Evolutionary conservation across 2,329 filamentous ascomycete genomes (phyloP), one percentile per base, ranked within the genome.

Genomic region (Periconia macrospinosa): DNA sequence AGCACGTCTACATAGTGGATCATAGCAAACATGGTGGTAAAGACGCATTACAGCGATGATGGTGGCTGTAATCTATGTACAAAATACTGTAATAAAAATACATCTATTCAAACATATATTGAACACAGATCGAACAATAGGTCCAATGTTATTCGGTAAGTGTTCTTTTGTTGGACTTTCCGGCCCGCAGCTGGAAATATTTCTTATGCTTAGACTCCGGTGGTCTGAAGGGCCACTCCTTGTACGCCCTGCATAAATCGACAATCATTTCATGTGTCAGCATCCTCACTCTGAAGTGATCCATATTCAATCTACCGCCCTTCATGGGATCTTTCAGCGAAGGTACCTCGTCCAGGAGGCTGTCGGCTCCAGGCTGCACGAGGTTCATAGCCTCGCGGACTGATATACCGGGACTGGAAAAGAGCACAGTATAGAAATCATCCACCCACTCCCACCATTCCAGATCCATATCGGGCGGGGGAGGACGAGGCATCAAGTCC

Each of bases 401-500:
- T 1, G 56, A 23, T 8, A 37, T 30, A 0, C 30, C 45, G 2
- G 58, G 44, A 1, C 49, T 23, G 1, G 47, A 8, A 30, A 58
- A 62, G 3, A 73, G 53, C 1, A 55, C 65, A 17, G 43, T 53
- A 1, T 66, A 48, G 35, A 73, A 70, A 48, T 73, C 70, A n/a
- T 59, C 49, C 15, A 68, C 50, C 60, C 65, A 69, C 41, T 71
- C 65, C 30, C 52, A 52, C 47, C 50, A 60, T 13, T 67, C 61
- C 1, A 45, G 10, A n/a, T 47, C 47, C 19, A 55, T 35, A 13
- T 51, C 49, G 2, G 53, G 33, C 2, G 63, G 58, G 3, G 54
- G 53, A 13, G 66, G 55, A 5, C 81, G 80, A 3, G 90, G 89
- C 59, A 86, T 83, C 54, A 91, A 77, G 68, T 92, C 89, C 15